These are phyloP conservation scores for Colletotrichum limetticola DNA, from an alignment of 2,329 filamentous ascomycete species.

Conservation along the genomic window DNA sequence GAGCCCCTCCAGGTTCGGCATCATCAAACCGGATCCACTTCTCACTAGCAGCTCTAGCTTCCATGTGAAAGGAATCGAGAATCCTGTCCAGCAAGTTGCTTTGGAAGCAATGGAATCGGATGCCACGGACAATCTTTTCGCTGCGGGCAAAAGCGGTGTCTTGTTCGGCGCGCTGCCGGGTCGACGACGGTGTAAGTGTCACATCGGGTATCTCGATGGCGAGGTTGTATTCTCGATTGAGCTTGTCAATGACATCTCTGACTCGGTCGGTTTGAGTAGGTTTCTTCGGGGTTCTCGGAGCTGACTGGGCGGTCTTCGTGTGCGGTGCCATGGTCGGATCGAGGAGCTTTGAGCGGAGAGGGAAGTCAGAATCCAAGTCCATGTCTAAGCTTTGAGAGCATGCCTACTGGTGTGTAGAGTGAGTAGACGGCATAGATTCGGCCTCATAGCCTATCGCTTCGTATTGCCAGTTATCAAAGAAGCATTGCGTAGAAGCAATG, in stretches of 20 bases:
- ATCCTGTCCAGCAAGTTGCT: constrained; percentile 1
- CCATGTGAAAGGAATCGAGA: constrained; percentile 2
- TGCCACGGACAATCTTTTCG: constrained; percentile 3
- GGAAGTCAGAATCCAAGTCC: not conserved
- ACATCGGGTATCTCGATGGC: constrained; percentile 19
- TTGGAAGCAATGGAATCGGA: constrained; percentile 13
- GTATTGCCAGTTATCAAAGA: not conserved
- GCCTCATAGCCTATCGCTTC: not conserved
- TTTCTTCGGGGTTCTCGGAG: constrained; percentile 16
- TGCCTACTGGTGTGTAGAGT: too few relatives aligned
- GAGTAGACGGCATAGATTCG: not conserved
- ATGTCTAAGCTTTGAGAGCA: not conserved
- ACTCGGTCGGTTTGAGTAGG: not conserved
- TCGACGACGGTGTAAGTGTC: not conserved
- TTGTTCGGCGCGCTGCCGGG: not conserved
- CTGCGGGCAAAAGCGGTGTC: constrained; percentile 5
- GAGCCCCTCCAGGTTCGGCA: not conserved
- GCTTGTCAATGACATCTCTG: constrained; percentile 23
- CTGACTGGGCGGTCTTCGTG: not conserved
- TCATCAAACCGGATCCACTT: constrained; percentile 13
- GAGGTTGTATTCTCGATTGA: constrained; percentile 19
- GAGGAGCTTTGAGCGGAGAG: not conserved
- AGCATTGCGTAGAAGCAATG: not conserved
- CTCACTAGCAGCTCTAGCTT: constrained; percentile 18
- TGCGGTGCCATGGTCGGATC: constrained; percentile 8